These are phyloP conservation scores for Bassia scoparia DNA, from an alignment of 148 eudicot species.

Conservation along the genomic window DNA sequence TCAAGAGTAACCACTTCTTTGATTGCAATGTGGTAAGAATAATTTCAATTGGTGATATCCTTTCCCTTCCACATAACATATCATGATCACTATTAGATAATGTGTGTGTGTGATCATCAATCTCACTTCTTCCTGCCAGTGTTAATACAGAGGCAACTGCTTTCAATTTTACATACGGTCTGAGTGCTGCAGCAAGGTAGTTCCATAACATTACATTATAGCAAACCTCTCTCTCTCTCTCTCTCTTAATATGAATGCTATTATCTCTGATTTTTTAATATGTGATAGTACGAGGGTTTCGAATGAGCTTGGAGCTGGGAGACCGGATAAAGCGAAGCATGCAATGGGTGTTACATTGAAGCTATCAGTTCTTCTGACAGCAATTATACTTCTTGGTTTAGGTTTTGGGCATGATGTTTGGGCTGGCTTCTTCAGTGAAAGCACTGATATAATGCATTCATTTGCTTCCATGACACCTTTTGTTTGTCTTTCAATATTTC, in stretches of 20 bases:
- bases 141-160: slow-evolving; percentile 68
- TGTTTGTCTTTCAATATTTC: slow-evolving; percentile 42
- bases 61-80: background rate
- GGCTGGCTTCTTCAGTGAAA: slow-evolving; percentile 63
- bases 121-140: slow-evolving; percentile 26
- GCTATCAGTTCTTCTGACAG: slow-evolving; percentile 50
- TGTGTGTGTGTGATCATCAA: no score
- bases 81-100: background rate
- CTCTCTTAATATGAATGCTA: background rate
- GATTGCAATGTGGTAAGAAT: no score
- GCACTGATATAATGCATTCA: slow-evolving; percentile 36
- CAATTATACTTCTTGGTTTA: slow-evolving; percentile 40
- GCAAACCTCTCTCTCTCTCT: no score
- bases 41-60: background rate
- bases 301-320: slow-evolving; percentile 75
- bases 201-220: background rate
- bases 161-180: slow-evolving; percentile 68
- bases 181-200: slow-evolving; percentile 84
- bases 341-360: slow-evolving; percentile 64
- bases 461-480: slow-evolving; percentile 65
- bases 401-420: slow-evolving; percentile 54
- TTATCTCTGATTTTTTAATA: background rate
- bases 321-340: slow-evolving; percentile 49
- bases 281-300: slow-evolving; percentile 71
- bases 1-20: no score